Base-by-base conservation (phyloP, 1,139 yeast genomes). In the Nakaseomyces kungkrabaensis region DNA sequence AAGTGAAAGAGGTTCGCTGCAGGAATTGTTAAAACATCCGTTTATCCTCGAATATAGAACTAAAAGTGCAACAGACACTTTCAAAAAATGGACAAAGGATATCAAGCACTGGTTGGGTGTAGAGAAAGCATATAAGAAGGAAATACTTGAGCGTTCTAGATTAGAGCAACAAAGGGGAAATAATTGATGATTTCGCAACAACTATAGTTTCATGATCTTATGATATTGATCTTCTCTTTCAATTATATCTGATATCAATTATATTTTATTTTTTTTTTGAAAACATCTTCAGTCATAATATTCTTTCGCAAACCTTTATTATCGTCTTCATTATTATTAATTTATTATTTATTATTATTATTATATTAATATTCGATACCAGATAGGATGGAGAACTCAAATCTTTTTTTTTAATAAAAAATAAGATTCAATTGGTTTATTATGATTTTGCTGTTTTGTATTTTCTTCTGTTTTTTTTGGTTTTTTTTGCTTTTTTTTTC, bases 1-100 rank as follows among this genome's bases (percentile, higher is more conserved):
- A 52, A 71, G 73, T 10, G 72, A 73, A 50, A 71, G 96, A 45
- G 79, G 81, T 44, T 73, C 81, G 1, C 86, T 89, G 0, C 73
- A 77, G 64, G 84, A 81, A 48, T 68, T 85, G 33, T 65, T 79
- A 48, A 52, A 58, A 37, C 69, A 68, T 52, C 61, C 56, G 26
- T 67, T 67, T 45, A 60, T 68, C 22, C 31, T 50, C 25, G 57
- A 55, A 44, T 59, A 62, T 46, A 58, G 56, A 37, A 49, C 55
- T 24, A 56, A 56, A 44, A 54, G 54, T 27, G 56, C 57, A 38
- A 55, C 55, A 6, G 57, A 57, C 32, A 66, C 62, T 22, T 66
- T 64, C 46, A 60, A 54, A 49, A 60, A 59, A 34, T 66, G 68
- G 67, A 65, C 68, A 50, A 65, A 61, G 46, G 59, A 59, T 37